Evolutionary conservation across 257 asterid genomes (phyloP).

Genomic region (Solanum lycopersicoides): DNA sequence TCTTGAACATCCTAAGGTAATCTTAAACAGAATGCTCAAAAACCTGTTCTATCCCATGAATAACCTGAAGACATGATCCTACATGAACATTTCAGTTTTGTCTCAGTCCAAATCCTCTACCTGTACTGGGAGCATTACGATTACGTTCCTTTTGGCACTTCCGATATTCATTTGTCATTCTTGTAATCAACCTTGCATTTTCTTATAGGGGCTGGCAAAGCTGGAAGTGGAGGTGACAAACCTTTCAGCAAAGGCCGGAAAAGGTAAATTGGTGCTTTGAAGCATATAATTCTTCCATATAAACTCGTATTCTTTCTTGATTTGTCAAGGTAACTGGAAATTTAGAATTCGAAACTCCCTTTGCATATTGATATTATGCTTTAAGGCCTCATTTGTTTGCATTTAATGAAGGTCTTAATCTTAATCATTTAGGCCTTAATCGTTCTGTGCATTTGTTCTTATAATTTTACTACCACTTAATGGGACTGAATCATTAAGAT

Average conservation of each 20-base stretch:
- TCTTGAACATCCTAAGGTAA: neutral
- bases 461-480: neutral
- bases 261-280: conserved; percentile 45
- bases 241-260: conserved; percentile 99
- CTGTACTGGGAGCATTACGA: neutral
- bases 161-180: neutral
- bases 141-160: neutral
- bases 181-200: neutral
- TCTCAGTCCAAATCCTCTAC: neutral
- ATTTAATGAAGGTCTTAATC: neutral
- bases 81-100: neutral
- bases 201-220: conserved; percentile 71
- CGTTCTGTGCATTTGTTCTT: neutral
- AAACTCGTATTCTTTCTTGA: neutral
- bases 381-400: neutral
- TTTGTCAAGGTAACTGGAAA: neutral
- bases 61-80: neutral
- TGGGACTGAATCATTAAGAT: neutral
- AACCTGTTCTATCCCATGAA: neutral
- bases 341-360: neutral
- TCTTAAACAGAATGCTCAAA: neutral
- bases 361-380: neutral
- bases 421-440: neutral
- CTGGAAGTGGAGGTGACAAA: conserved; percentile 99
- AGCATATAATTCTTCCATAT: neutral